Conservation (phyloP, 129 eudicot species). For the Helianthus annuus region DNA sequence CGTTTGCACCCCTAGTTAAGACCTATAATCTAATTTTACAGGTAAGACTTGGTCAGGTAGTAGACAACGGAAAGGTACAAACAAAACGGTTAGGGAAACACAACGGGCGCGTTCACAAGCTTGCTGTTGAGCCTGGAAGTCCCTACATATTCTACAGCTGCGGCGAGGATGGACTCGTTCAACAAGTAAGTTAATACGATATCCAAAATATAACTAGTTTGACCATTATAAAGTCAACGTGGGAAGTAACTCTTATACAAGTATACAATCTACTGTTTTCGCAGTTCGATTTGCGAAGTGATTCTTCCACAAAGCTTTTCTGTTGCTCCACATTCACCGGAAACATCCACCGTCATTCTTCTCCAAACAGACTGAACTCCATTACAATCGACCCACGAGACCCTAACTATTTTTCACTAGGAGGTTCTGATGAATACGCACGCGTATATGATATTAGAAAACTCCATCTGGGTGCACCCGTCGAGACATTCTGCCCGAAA, state of each 20-base stretch:
- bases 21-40: constrained; percentile 32
- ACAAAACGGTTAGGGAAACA: constrained; percentile 73
- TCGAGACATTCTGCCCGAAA: constrained; percentile 64
- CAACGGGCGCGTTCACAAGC: constrained; percentile 76
- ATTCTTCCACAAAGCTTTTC: constrained; percentile 68
- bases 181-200: constrained; percentile 51
- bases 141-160: constrained; percentile 85
- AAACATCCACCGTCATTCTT: constrained; percentile 24
- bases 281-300: constrained; percentile 88
- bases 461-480: constrained; percentile 54
- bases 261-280: constrained; percentile 20
- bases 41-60: constrained; percentile 72
- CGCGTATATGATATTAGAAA: constrained; percentile 78
- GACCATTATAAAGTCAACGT: neutral
- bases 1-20: too few species aligned
- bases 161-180: constrained; percentile 86
- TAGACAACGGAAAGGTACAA: constrained; percentile 61
- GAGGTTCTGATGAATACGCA: constrained; percentile 74
- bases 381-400: constrained; percentile 76
- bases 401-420: constrained; percentile 72
- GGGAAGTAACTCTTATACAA: constrained; percentile 1
- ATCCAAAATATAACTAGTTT: constrained; percentile 8
- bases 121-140: constrained; percentile 88
- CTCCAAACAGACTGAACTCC: constrained; percentile 52
- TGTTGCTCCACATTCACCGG: constrained; percentile 58